Percentiles rank a stretch among this genome's conserved stretches.
Conservation (phyloP, 2,329 filamentous ascomycete genomes). For the Canariomyces notabilis region DNA sequence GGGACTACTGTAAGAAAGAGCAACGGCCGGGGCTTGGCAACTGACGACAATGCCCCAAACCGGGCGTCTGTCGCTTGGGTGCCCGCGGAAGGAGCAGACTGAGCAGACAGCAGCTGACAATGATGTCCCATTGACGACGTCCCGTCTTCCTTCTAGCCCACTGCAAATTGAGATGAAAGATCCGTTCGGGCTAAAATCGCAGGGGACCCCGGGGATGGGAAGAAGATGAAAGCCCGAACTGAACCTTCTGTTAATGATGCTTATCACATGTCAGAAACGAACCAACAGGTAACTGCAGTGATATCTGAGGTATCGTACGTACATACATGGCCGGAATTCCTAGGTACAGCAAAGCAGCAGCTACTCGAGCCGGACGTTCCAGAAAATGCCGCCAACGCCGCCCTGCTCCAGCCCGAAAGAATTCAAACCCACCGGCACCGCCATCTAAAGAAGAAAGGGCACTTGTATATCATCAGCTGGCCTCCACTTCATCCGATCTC, state of each 20-base stretch:
- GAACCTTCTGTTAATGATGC: no score
- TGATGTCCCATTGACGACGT: not conserved
- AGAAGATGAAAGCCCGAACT: no score
- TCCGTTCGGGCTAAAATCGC: no score
- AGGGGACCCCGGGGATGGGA: no score
- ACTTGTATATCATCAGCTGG: not conserved
- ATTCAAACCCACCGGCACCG: not conserved
- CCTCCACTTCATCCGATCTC: not conserved
- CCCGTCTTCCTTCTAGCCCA: no score
- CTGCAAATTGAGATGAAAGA: no score
- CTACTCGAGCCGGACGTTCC: not conserved
- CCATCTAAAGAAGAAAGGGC: not conserved
- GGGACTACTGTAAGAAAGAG: not conserved
- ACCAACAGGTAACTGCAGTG: not conserved
- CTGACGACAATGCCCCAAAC: not conserved
- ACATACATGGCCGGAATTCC: no score
- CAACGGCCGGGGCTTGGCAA: conserved; percentile 1
- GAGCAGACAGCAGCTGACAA: not conserved
- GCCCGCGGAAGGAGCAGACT: not conserved
- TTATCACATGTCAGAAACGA: not conserved
- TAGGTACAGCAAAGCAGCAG: not conserved
- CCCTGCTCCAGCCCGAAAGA: not conserved
- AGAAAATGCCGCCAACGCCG: not conserved
- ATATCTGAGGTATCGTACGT: no score
- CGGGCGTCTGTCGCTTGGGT: not conserved